phyloP scores from a whole-genome alignment of 2,329 filamentous ascomycete genomes.

The Massarina eburnea region DNA sequence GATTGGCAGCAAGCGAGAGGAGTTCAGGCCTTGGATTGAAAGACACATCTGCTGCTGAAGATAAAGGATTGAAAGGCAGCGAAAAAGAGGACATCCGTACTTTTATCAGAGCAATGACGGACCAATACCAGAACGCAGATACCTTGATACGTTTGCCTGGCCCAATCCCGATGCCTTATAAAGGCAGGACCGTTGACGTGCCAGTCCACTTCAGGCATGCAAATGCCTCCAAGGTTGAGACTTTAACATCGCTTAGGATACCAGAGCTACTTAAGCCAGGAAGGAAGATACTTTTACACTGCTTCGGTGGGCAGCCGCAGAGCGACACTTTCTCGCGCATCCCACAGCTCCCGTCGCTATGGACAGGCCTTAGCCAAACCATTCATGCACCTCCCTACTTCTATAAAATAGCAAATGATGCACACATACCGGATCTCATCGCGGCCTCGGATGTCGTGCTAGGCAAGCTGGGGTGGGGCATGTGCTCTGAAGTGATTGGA shows the following conservation, averaged over 20 bases:
- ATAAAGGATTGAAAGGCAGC: neutral
- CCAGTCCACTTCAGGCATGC: neutral
- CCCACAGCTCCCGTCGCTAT: neutral
- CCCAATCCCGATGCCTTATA: neutral
- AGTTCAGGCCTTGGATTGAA: too few relatives aligned
- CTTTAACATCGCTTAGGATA: neutral
- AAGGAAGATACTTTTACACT: neutral
- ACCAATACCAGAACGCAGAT: neutral
- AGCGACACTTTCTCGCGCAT: neutral
- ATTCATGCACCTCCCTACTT: neutral
- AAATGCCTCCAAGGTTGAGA: neutral
- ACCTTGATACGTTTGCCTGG: neutral
- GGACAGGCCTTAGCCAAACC: neutral
- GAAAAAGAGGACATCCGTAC: neutral
- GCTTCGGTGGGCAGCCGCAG: constrained; percentile 1
- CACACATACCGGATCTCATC: neutral
- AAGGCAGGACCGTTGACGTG: neutral
- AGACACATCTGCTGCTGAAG: too few relatives aligned
- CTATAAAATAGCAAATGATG: neutral
- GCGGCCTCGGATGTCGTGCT: neutral
- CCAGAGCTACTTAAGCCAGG: neutral
- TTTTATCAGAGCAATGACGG: neutral
- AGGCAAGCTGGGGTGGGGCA: constrained; percentile 1
- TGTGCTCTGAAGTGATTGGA: constrained; percentile 2
- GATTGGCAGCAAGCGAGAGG: too few relatives aligned